These are phyloP conservation scores for Cercospora sojina DNA, from an alignment of 2,329 filamentous ascomycete species.

Conservation along the genomic window DNA sequence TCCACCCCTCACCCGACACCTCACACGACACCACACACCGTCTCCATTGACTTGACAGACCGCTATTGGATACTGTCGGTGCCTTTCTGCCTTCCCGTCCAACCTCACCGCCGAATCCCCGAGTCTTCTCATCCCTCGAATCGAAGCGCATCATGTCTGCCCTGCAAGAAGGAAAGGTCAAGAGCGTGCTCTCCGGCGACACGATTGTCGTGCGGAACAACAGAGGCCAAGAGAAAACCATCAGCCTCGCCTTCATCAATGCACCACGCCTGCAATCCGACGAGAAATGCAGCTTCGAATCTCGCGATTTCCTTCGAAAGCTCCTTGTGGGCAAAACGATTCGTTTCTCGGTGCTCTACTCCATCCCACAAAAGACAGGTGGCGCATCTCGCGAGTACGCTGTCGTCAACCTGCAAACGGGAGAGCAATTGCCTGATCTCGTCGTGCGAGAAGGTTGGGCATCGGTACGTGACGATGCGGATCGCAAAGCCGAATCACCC, in stretches of 20 bases:
- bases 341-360: slow-evolving; percentile 82
- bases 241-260: slow-evolving; percentile 89
- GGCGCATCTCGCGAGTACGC: slow-evolving; percentile 81
- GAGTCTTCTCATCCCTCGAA: slow-evolving; percentile 1
- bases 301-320: slow-evolving; percentile 85
- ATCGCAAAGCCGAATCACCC: slow-evolving; percentile 83
- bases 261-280: slow-evolving; percentile 63
- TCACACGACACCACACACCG: not conserved
- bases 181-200: slow-evolving; percentile 91
- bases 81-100: not conserved
- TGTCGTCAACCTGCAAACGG: slow-evolving; percentile 71
- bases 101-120: not conserved
- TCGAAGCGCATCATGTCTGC: slow-evolving; percentile 27
- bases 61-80: not conserved
- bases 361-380: slow-evolving; percentile 64
- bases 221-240: slow-evolving; percentile 74
- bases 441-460: slow-evolving; percentile 86
- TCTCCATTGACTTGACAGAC: not conserved
- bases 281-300: slow-evolving; percentile 82
- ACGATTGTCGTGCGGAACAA: slow-evolving; percentile 84
- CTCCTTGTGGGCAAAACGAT: slow-evolving; percentile 82
- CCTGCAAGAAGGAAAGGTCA: slow-evolving; percentile 71
- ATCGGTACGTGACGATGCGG: slow-evolving; percentile 91
- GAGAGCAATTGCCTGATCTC: slow-evolving; percentile 74
- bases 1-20: not conserved